Percentiles rank a stretch among this genome's conserved stretches.
These are phyloP conservation scores for Chloris gayana DNA, from an alignment of 176 grass and related monocot genomes.

Conservation along the genomic window DNA sequence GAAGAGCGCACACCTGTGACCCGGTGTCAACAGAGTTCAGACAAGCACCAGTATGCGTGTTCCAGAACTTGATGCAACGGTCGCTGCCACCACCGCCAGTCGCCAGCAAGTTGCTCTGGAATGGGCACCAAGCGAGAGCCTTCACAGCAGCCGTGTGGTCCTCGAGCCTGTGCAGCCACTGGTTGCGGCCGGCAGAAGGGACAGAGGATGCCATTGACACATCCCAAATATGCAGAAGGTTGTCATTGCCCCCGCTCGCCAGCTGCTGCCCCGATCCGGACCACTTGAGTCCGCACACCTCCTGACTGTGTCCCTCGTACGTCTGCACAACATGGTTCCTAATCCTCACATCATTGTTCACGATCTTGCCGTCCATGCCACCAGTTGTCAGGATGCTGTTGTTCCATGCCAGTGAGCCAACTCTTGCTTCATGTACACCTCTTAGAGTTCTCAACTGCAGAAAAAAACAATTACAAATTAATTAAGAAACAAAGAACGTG, in stretches of 20 bases:
- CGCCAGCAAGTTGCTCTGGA: constrained; percentile 71
- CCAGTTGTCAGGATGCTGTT: constrained; percentile 65
- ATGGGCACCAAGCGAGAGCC: constrained; percentile 74
- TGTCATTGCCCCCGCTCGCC: constrained; percentile 71
- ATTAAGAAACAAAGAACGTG: constrained; percentile 11
- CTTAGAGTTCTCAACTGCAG: constrained; percentile 66
- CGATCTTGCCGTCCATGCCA: constrained; percentile 61
- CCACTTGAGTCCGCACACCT: constrained; percentile 73
- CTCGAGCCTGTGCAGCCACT: constrained; percentile 64
- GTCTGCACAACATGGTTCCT: constrained; percentile 62
- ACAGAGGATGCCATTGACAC: constrained; percentile 55
- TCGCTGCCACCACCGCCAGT: constrained; percentile 57
- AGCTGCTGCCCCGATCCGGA: constrained; percentile 64
- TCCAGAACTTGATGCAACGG: constrained; percentile 74
- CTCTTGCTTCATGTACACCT: constrained; percentile 56
- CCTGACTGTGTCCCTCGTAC: constrained; percentile 64
- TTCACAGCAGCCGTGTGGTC: constrained; percentile 67
- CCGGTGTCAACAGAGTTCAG: constrained; percentile 61
- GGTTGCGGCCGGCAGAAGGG: constrained; percentile 51
- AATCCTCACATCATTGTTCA: constrained; percentile 72
- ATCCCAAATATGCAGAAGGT: constrained; percentile 69
- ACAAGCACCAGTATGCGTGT: constrained; percentile 58
- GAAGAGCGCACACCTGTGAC: constrained; percentile 56
- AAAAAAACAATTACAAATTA: neutral
- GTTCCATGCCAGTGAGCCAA: constrained; percentile 71